phyloP scores from a whole-genome alignment of 139 green algal species.

The Trebouxia sp. region DNA sequence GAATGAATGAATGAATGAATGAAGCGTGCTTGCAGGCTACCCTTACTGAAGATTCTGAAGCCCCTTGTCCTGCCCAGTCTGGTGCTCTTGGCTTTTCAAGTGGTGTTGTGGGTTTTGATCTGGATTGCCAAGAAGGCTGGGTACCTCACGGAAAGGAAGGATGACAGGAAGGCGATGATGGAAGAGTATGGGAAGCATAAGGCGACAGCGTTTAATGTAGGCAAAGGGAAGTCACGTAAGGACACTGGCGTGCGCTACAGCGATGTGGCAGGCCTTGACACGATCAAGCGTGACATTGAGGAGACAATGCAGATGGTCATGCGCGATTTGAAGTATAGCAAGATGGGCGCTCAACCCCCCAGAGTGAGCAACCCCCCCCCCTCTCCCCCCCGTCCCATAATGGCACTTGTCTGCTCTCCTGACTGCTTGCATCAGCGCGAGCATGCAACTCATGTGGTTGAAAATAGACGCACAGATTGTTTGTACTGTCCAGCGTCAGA shows the following conservation, averaged over 20 bases:
- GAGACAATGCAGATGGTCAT: constrained; percentile 68
- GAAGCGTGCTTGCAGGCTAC: background rate
- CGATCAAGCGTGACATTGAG: constrained; percentile 63
- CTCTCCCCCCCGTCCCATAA: background rate
- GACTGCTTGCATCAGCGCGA: too few relatives aligned
- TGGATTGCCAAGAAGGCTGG: background rate
- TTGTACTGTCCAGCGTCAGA: too few relatives aligned
- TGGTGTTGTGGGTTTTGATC: background rate
- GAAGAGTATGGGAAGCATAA: constrained; percentile 53
- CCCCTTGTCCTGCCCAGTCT: background rate
- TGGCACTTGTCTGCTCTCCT: background rate
- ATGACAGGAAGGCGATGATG: constrained; percentile 48
- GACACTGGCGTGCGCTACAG: constrained; percentile 70
- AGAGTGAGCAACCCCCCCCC: constrained; percentile 30
- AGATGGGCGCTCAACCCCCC: constrained; percentile 52
- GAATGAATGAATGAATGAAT: background rate
- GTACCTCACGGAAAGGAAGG: background rate
- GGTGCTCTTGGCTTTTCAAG: background rate
- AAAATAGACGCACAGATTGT: too few relatives aligned
- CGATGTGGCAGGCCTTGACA: constrained; percentile 76
- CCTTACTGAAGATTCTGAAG: background rate
- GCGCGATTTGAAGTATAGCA: constrained; percentile 43
- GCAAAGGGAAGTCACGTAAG: background rate
- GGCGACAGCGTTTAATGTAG: constrained; percentile 55
- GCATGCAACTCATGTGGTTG: too few relatives aligned